phyloP scores from a whole-genome alignment of 345 rosid species.

The Xanthoceras sorbifolium region DNA sequence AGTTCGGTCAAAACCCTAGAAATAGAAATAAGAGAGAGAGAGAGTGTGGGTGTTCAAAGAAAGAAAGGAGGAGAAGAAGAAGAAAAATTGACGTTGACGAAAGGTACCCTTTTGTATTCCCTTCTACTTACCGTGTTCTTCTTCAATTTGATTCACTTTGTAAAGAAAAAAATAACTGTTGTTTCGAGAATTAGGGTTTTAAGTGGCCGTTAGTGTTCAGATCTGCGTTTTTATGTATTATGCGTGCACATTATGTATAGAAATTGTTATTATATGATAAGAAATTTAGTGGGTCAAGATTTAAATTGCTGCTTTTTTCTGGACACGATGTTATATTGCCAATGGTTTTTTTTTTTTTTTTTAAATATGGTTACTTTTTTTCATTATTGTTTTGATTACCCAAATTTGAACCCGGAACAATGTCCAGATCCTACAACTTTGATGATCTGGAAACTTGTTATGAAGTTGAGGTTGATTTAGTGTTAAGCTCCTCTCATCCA shows the following conservation, averaged over 20 bases:
- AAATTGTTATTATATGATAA: neutral
- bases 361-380: too few species aligned
- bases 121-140: neutral
- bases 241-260: neutral
- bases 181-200: neutral
- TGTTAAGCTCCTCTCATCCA: too few species aligned
- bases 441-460: neutral
- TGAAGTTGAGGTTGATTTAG: neutral
- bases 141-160: neutral
- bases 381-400: too few species aligned
- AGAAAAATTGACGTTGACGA: neutral
- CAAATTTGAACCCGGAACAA: neutral
- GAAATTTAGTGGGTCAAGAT: neutral
- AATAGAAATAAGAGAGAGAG: neutral
- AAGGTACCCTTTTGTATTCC: neutral
- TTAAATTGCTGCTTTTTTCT: neutral
- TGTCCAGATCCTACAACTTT: neutral
- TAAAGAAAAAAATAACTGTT: neutral
- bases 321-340: neutral
- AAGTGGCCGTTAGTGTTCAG: neutral
- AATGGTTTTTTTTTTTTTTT: neutral
- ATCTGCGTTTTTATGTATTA: neutral
- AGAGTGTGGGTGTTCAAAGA: neutral
- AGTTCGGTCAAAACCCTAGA: slow-evolving; percentile 33
- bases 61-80: neutral